phyloP scores from a whole-genome alignment of 179 eudicot species.

The Heliamphora pulchella region DNA sequence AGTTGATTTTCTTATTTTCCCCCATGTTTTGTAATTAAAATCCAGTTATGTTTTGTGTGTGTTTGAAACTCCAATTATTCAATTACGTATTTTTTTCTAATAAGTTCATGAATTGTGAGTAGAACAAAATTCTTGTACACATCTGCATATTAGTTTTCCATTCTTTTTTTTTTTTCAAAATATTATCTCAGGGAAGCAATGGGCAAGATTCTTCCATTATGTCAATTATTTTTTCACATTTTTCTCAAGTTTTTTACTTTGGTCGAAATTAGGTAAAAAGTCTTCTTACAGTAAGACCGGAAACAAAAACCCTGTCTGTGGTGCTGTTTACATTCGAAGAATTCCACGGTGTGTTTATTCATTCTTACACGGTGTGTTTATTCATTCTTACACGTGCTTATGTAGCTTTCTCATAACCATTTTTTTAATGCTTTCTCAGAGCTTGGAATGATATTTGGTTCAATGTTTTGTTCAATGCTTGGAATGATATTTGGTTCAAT shows the following conservation, averaged over 20 bases:
- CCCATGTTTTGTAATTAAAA: no score
- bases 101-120: not conserved
- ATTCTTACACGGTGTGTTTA: no score
- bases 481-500: no score
- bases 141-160: not conserved
- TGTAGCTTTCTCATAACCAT: no score
- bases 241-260: not conserved
- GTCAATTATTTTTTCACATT: not conserved
- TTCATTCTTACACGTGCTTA: no score
- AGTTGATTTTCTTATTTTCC: no score
- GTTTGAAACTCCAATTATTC: not conserved
- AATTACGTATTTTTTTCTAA: not conserved
- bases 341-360: slow-evolving; percentile 57
- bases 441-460: no score
- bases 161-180: not conserved
- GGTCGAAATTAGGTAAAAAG: slow-evolving; percentile 61
- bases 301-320: no score
- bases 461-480: no score
- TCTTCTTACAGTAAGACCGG: slow-evolving; percentile 65
- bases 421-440: no score
- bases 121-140: not conserved
- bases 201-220: slow-evolving; percentile 56
- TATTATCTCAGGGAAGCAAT: slow-evolving; percentile 71
- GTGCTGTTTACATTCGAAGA: slow-evolving; percentile 71
- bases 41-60: not conserved